phyloP scores from a whole-genome alignment of 179 eudicot genomes.

The Pouteria campechiana region DNA sequence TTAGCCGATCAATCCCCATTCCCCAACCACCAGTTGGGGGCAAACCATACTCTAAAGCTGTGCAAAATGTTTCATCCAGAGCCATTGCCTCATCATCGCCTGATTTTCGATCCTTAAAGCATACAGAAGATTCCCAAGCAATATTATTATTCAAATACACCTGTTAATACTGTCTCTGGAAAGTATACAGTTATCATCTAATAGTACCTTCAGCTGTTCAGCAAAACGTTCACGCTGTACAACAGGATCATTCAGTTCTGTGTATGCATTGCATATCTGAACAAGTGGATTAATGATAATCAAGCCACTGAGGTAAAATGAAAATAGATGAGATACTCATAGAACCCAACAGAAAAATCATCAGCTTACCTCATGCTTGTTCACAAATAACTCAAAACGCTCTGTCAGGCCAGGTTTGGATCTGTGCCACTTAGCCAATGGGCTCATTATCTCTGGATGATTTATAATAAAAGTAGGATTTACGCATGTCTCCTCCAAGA shows the following conservation, averaged over 20 bases:
- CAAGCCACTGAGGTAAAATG: neutral
- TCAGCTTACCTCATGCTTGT: constrained; percentile 78
- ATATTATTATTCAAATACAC: too few species aligned
- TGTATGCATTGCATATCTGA: constrained; percentile 96
- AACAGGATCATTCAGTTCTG: constrained; percentile 90
- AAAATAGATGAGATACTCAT: neutral
- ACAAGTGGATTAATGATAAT: neutral
- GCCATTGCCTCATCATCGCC: constrained; percentile 99
- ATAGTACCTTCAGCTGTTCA: constrained; percentile 81
- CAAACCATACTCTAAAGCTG: constrained; percentile 80
- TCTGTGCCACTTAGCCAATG: constrained; percentile 97
- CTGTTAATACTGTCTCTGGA: too few species aligned
- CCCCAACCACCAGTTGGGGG: constrained; percentile 99
- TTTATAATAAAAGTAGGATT: constrained; percentile 86
- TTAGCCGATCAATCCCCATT: constrained; percentile 74
- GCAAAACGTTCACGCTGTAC: constrained; percentile 92
- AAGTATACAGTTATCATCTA: neutral
- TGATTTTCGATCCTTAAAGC: constrained; percentile 70
- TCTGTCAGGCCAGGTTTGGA: constrained; percentile 83
- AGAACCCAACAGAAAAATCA: neutral
- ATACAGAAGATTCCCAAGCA: neutral
- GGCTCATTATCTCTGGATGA: constrained; percentile 99
- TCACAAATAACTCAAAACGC: constrained; percentile 82
- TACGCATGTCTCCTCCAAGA: constrained; percentile 82
- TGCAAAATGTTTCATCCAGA: constrained; percentile 81